Base-by-base conservation (phyloP, 192 early-diverging fungal genomes). In the Lunasporangiospora selenospora region DNA sequence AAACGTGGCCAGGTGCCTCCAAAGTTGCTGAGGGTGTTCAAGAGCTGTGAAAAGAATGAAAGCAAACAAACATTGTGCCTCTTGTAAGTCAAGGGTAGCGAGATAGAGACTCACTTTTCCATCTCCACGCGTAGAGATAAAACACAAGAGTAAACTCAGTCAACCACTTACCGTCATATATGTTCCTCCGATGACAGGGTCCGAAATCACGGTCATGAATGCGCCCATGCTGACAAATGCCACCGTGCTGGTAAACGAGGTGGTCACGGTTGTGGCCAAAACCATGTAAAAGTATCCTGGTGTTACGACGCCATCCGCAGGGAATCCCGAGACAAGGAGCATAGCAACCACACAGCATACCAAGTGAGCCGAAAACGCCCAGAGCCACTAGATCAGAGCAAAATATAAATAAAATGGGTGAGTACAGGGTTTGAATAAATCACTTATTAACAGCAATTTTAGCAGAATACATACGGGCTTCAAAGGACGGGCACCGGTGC, bases 1-100 rank as follows among this genome's bases (percentile, higher is more conserved):
- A 89, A 97, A 24, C 90, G 86, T 0, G 95, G 93, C 97, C 94
- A 98, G 6, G 95, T 99, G 27, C 97, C 97, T 41, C 96, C 97
- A 73, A 99, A 91, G 77, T 99, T 99, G 63, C 88, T 92, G 52
- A 98, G 75, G 2, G 97, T 99, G 69, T 97, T 96, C 36, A 98
- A 81, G 51, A 94, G 82, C 56, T 84, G 50, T n/a, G 36, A 50
- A 56, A 13, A 48, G 27, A 6, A 42, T 43, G 36, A 53, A 48
- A 4, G 0, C n/a, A 6, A 27, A 37, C 27, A 33, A n/a, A n/a
- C n/a, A n/a, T n/a, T n/a, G n/a, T n/a, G n/a, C n/a, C n/a, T n/a
- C n/a, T n/a, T n/a, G n/a, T n/a, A n/a, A n/a, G n/a, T n/a, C n/a
- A n/a, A n/a, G n/a, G n/a, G n/a, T n/a, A n/a, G n/a, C n/a, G n/a